Base-by-base conservation (phyloP, 2,329 filamentous ascomycete genomes). In the Apiospora kogelbergensis region DNA sequence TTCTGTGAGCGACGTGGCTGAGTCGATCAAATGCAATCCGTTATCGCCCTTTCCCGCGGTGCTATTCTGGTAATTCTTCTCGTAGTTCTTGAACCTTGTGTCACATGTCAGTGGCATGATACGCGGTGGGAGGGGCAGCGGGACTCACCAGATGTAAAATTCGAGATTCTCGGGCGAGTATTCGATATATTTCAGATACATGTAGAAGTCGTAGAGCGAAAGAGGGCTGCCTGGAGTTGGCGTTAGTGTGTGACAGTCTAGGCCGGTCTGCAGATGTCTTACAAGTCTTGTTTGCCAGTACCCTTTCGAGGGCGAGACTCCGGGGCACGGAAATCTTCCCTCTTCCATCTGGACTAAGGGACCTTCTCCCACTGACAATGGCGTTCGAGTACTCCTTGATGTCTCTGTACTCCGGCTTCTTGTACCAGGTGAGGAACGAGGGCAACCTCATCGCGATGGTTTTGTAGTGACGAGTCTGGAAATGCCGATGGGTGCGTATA, bases 111-210 rank as follows among this genome's bases (percentile, higher is more conserved):
- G 11, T 9, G 11, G 9, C n/a, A 5, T 44, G 6, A 26, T 42
- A 9, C 4, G 15, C 17, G 17, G 22, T 9, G 0, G 15, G 33
- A 11, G 9, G 2, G 11, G 5, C 2, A 11, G 26, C 9, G 11
- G 9, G 2, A 72, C 78, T 33, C 74, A 85, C 83, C 83, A 85
- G 46, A 85, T 78, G 71, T 83, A 85, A 69, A 85, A 85, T 74
- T 85, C 83, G 10, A 85, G 79, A 71, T 85, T 85, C 75, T 85
- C 83, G 0, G 82, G 77, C 1, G 83, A 84, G 74, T 79, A 82
- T 73, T 85, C 83, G 64, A 85, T 84, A 72, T 85, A 80, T 74
- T 84, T 84, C 65, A 85, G 76, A 69, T 84, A 85, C 82, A 85
- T 84, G 75, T 84, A 84, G 66, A 85, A 85, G 75, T 85, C 83